Evolutionary conservation across 306 rosid genomes (phyloP).

Genomic region (Lathyrus aphaca): DNA sequence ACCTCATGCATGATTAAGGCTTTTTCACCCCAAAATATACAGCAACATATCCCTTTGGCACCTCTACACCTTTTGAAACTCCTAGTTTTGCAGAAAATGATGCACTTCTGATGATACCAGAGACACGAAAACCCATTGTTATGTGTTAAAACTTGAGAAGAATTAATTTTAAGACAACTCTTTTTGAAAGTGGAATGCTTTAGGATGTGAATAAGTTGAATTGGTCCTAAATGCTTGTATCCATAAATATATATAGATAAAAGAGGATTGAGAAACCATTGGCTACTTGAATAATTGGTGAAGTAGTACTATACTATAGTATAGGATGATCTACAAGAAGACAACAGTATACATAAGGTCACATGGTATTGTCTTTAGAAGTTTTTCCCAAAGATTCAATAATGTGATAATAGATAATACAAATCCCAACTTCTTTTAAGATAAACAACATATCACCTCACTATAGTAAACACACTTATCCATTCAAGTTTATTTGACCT

Average conservation of each 20-base stretch:
- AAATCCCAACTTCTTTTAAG: no score
- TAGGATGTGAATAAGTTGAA: slow-evolving; percentile 21
- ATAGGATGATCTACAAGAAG: neutral
- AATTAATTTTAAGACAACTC: neutral
- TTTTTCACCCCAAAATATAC: neutral
- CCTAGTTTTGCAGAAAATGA: slow-evolving; percentile 7
- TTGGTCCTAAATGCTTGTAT: slow-evolving; percentile 26
- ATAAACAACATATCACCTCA: slow-evolving; percentile 6
- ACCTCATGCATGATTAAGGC: neutral
- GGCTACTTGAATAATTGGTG: neutral
- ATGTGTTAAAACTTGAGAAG: slow-evolving; percentile 8
- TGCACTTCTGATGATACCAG: neutral
- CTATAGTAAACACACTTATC: neutral
- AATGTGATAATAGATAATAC: neutral
- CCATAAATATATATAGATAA: neutral
- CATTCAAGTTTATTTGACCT: neutral
- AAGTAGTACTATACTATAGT: neutral
- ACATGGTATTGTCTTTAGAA: neutral
- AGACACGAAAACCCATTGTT: slow-evolving; percentile 44
- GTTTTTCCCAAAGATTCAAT: neutral
- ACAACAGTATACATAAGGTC: neutral
- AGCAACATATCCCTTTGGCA: slow-evolving; percentile 14
- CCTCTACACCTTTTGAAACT: slow-evolving; percentile 10
- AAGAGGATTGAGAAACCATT: neutral
- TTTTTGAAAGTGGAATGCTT: slow-evolving; percentile 7